Evolutionary conservation across 2,329 filamentous ascomycete genomes (phyloP), one percentile per base, ranked within the genome.

Genomic region (Ophiostoma sp.): DNA sequence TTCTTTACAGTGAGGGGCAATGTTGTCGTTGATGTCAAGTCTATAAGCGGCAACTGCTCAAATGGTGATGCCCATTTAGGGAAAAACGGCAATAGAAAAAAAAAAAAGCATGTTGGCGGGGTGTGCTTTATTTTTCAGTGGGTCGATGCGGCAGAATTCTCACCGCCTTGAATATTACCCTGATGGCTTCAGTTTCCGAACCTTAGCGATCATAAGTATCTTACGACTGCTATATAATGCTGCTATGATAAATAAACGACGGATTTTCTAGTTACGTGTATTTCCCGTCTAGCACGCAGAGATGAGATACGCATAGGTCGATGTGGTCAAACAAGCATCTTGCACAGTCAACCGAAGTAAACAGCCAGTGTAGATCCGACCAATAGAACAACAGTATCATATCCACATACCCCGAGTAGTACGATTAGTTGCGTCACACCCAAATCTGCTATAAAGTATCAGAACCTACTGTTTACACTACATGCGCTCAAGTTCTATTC

Each of bases 301-400:
- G 27, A 27, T 27, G 27, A 27, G 27, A 27, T 27, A 27, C 27
- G 27, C 27, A 1, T 27, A 27, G 27, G 27, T 27, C n/a, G 27
- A 27, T 27, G 27, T 27, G 27, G 27, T 27, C 27, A 27, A 27
- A 27, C 27, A 27, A 27, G 27, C 27, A 27, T 27, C 1, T 27
- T 27, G 27, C 27, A 27, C 2, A 27, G 27, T 1, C 27, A 27
- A 27, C 27, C 2, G 27, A 27, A 27, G 27, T 27, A 27, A 27
- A 27, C 27, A 27, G 27, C 27, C 27, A 27, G 27, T 27, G 27
- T 44, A 12, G 11, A 44, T 44, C 27, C 14, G n/a, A 18, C 55
- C 55, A 60, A 60, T 60, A 60, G 55, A 60, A 60, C 38, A 60
- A 60, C 27, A 60, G 55, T 4, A 38, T 36, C 38, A 38, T 38